Evolutionary conservation across 805 yeast genomes (phyloP), one percentile per base, ranked within the genome.

Genomic region (Schwanniomyces sp.): DNA sequence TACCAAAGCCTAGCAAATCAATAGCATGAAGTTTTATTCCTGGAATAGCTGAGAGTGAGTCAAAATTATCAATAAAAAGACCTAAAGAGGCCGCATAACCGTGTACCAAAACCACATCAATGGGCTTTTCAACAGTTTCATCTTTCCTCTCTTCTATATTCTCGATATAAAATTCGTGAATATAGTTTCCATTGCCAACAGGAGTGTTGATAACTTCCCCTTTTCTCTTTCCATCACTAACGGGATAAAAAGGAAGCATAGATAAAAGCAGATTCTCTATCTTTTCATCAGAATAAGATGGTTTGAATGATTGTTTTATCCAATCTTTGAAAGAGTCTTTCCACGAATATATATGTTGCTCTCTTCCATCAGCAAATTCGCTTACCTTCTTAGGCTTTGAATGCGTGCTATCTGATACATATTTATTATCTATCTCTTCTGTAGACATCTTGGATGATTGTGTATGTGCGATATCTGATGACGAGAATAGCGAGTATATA

Each of bases 61-160:
- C 79, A 53, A 88, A 80, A 59, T 88, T 92, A 51, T 85, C 80
- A 58, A 85, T 79, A 56, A 82, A 92, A 46, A 90, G 83, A 24
- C 95, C 92, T 11, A 91, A 78, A 1, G 96, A 88, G 0, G 98
- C 96, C 1, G 96, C 97, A 61, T 90, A 91, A 0, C 99, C 99
- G 65, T 92, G 99, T 4, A 94, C 68, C 51, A 92, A 65, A 2
- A 94, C 89, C 21, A 91, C 64, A 64, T 84, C 88, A 11, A 16
- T n/a, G 12, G 38, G 37, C 12, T 27, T 38, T 45, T 43, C 49
- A 10, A 52, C 51, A n/a, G 43, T 46, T 21, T 34, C 30, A 24
- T 9, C 38, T 40, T 36, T 38, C 11, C 86, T 79, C 14, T 53
- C 44, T 40, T 68, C 72, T 9, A 54, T 74, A 52, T 84, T 81